phyloP scores from a whole-genome alignment of 257 asterid genomes.

The Echites panduratus region DNA sequence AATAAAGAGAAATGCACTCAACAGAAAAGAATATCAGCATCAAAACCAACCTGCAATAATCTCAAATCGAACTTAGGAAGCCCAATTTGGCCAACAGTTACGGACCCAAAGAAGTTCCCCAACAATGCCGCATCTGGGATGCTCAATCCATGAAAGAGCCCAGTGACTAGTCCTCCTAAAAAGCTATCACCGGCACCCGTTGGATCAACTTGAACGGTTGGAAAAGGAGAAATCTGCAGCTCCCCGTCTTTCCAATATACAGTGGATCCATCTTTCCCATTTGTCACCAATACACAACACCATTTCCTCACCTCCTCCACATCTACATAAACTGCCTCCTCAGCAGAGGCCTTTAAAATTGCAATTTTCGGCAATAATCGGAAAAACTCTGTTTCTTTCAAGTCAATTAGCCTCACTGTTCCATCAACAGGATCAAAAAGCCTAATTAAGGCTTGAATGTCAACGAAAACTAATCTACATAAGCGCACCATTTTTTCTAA shows the following conservation, averaged over 20 bases:
- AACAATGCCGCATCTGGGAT: slow-evolving; percentile 83
- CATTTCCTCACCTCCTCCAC: slow-evolving; percentile 57
- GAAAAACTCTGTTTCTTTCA: slow-evolving; percentile 60
- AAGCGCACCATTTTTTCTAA: slow-evolving; percentile 63
- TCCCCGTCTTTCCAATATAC: slow-evolving; percentile 47
- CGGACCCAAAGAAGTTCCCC: slow-evolving; percentile 87
- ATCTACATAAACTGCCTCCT: slow-evolving; percentile 69
- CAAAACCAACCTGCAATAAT: slow-evolving; percentile 61
- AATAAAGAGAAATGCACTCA: slow-evolving; percentile 3
- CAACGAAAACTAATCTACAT: slow-evolving; percentile 74
- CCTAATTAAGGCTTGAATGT: slow-evolving; percentile 75
- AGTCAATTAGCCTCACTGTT: slow-evolving; percentile 46
- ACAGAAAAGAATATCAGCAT: background rate
- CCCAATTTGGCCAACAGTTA: slow-evolving; percentile 80
- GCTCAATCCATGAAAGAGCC: slow-evolving; percentile 61
- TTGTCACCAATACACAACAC: slow-evolving; percentile 86
- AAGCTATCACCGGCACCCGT: slow-evolving; percentile 99
- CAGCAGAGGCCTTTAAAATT: slow-evolving; percentile 75
- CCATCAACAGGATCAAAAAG: slow-evolving; percentile 65
- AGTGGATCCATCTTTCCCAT: slow-evolving; percentile 85
- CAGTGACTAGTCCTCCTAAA: slow-evolving; percentile 83
- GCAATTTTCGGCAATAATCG: slow-evolving; percentile 53
- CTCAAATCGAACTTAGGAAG: slow-evolving; percentile 61
- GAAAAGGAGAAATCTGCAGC: slow-evolving; percentile 65
- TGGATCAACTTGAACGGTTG: slow-evolving; percentile 79